Percentiles rank a stretch among this genome's conserved stretches.
phyloP scores from a whole-genome alignment of 148 eudicot species.

The Amaranthus hypochondriacus region DNA sequence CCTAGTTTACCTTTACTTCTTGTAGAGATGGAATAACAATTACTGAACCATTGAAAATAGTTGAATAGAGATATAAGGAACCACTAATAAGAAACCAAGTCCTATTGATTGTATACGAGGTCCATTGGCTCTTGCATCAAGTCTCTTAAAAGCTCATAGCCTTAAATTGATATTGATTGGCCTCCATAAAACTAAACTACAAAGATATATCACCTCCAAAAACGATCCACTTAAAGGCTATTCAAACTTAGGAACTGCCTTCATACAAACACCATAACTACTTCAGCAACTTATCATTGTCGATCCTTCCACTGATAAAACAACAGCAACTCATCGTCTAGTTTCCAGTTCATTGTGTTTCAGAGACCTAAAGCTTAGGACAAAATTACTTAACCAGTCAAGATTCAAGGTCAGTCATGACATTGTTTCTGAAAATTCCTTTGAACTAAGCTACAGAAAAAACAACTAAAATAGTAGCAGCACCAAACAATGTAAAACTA shows the following conservation, averaged over 20 bases:
- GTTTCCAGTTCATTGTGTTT: no score
- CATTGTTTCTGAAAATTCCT: background rate
- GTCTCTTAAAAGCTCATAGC: background rate
- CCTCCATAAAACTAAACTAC: background rate
- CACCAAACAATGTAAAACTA: background rate
- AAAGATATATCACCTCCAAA: background rate
- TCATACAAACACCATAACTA: background rate
- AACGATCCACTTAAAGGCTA: background rate
- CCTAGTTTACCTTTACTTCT: background rate
- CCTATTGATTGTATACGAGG: background rate
- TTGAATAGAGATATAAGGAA: background rate
- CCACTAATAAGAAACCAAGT: background rate
- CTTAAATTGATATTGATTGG: background rate
- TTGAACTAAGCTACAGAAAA: background rate
- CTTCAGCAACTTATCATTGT: background rate
- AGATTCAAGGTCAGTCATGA: background rate
- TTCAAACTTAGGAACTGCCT: background rate
- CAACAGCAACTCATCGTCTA: background rate
- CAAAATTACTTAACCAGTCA: background rate
- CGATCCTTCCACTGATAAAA: background rate
- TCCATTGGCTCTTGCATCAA: background rate
- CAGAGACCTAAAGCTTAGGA: no score
- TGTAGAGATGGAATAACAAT: background rate
- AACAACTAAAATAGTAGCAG: background rate
- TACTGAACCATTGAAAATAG: background rate